Conservation (phyloP, 345 rosid species). For the Populus simonii region DNA sequence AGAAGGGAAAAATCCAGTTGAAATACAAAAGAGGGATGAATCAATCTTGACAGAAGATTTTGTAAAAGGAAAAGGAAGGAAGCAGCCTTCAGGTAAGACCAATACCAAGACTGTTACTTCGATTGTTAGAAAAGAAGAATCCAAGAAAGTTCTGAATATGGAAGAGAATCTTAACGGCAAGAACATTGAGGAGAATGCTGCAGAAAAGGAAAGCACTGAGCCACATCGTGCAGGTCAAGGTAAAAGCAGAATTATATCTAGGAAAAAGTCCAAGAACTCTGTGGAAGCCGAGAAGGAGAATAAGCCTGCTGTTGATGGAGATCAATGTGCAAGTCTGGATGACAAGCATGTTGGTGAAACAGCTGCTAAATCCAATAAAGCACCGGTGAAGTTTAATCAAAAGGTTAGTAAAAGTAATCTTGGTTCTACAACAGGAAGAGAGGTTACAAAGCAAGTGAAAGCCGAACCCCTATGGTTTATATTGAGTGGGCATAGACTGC, state of each 20-base stretch:
- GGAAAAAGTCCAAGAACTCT: conserved; percentile 13
- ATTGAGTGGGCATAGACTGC: conserved; percentile 62
- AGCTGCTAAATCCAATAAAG: conserved; percentile 26
- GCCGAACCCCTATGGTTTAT: conserved; percentile 55
- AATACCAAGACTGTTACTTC: conserved; percentile 20
- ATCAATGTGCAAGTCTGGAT: conserved; percentile 16
- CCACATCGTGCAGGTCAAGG: conserved; percentile 10
- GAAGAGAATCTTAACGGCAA: conserved; percentile 13
- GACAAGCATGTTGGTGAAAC: conserved; percentile 24
- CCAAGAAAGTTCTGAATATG: conserved; percentile 20
- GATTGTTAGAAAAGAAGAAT: conserved; percentile 17
- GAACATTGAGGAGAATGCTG: conserved; percentile 21
- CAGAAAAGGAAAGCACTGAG: conserved; percentile 18
- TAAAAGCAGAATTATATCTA: conserved; percentile 11
- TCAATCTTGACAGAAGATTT: conserved; percentile 17
- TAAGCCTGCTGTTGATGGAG: conserved; percentile 24
- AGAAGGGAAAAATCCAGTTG: conserved; percentile 20
- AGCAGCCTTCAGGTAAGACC: conserved; percentile 28
- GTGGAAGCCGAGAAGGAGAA: conserved; percentile 43
- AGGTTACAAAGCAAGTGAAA: conserved; percentile 22
- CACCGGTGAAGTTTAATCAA: conserved; percentile 23
- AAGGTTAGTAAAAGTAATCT: conserved; percentile 22
- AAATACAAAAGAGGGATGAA: conserved; percentile 21
- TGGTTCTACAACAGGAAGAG: conserved; percentile 15
- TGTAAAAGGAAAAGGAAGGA: conserved; percentile 20